A percentile compares a stretch with the other conserved stretches of the same genome.
phyloP scores from a whole-genome alignment of 2,329 filamentous ascomycete species.

The Coniochaeta prunicola region DNA sequence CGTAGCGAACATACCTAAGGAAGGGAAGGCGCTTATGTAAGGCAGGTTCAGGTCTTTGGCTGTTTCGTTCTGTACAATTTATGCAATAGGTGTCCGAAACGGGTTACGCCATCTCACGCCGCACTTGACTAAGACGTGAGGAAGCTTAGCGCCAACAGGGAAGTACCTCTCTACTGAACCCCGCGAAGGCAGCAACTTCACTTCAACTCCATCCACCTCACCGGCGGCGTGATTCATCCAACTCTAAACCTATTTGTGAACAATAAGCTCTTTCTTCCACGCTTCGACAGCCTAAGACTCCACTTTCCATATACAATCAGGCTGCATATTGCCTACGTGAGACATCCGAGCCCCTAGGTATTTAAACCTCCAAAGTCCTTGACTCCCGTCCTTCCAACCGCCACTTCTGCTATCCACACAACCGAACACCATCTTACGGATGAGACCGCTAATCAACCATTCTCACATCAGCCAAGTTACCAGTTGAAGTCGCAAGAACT shows the following conservation, averaged over 20 bases:
- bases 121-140: no score
- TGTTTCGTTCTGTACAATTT: no score
- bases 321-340: neutral
- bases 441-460: neutral
- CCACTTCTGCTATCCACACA: neutral
- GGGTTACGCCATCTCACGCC: neutral
- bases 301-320: neutral
- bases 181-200: neutral
- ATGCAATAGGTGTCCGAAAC: no score
- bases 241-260: neutral
- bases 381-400: neutral
- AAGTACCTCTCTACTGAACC: neutral
- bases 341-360: neutral
- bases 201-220: neutral
- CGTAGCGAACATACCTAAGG: no score
- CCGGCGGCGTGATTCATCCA: neutral
- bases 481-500: neutral
- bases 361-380: neutral
- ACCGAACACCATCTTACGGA: neutral
- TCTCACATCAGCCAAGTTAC: neutral
- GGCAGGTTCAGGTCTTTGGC: no score
- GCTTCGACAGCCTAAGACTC: neutral
- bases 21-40: no score
- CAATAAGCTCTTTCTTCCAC: neutral
- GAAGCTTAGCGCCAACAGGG: neutral